phyloP scores from a whole-genome alignment of 106 monocot genomes.

The Phalaenopsis equestris region DNA sequence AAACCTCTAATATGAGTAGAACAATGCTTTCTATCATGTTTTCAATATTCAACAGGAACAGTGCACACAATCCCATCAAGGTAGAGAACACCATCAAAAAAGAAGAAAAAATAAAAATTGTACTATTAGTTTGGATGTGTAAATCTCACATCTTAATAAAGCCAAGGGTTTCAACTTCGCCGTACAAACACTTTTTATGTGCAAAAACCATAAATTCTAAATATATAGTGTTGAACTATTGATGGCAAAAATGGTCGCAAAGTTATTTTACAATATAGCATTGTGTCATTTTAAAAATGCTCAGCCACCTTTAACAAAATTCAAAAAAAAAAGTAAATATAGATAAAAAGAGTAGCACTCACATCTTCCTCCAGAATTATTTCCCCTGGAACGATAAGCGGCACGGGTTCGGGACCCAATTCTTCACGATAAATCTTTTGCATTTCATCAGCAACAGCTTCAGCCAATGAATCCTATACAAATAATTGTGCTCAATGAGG shows the following conservation, averaged over 20 bases:
- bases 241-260: background rate
- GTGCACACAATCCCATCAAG: background rate
- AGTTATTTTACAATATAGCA: background rate
- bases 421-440: slow-evolving; percentile 66
- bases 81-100: background rate
- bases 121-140: background rate
- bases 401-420: slow-evolving; percentile 72
- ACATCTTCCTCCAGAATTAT: slow-evolving; percentile 71
- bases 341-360: slow-evolving; percentile 16
- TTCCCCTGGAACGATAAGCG: slow-evolving; percentile 53
- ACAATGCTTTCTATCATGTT: background rate
- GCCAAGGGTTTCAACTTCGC: background rate
- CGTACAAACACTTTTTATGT: background rate
- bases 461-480: slow-evolving; percentile 78
- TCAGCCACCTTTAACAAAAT: background rate
- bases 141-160: background rate
- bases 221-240: background rate
- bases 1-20: background rate
- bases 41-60: background rate
- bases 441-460: slow-evolving; percentile 95
- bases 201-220: background rate
- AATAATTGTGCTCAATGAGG: background rate
- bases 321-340: background rate
- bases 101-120: background rate
- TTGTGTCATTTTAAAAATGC: background rate